Conservation (phyloP, 176 grass and related monocot genomes). For the Zea luxurians region DNA sequence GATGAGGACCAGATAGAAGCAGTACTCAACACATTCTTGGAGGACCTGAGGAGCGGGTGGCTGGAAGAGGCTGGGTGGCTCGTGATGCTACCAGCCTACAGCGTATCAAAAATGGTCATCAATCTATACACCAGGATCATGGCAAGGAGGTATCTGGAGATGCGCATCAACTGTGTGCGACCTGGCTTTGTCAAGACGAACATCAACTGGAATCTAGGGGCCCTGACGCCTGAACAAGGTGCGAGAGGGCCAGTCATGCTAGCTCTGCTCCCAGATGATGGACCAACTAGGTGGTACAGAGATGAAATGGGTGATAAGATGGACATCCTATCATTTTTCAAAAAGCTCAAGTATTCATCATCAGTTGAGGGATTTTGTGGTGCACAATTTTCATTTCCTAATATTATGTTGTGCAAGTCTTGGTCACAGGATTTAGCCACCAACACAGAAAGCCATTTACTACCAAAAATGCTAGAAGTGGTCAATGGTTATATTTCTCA, state of each 20-base stretch:
- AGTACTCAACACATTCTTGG: conserved; percentile 50
- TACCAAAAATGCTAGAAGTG: no score
- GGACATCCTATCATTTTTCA: no score
- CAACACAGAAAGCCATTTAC: no score
- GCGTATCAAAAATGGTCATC: conserved; percentile 60
- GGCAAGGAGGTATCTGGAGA: conserved; percentile 44
- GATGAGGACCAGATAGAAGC: conserved; percentile 36
- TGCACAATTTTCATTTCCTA: no score
- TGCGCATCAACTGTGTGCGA: conserved; percentile 59
- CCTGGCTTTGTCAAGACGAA: conserved; percentile 62
- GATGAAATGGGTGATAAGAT: conserved; percentile 43
- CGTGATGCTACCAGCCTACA: conserved; percentile 67
- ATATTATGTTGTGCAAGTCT: no score
- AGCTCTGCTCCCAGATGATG: conserved; percentile 49
- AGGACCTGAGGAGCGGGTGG: conserved; percentile 53
- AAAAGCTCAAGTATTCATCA: no score
- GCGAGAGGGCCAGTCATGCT: conserved; percentile 62
- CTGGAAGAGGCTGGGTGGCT: conserved; percentile 69
- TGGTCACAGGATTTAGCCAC: no score
- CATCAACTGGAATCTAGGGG: conserved; percentile 58
- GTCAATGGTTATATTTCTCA: no score
- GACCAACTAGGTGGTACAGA: conserved; percentile 56
- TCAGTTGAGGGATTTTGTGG: no score
- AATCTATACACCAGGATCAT: conserved; percentile 62
- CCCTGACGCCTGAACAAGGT: conserved; percentile 54